Evolutionary conservation across 2,329 filamentous ascomycete genomes (phyloP), one percentile per base, ranked within the genome.

Genomic region (Paramyrothecium sp.): DNA sequence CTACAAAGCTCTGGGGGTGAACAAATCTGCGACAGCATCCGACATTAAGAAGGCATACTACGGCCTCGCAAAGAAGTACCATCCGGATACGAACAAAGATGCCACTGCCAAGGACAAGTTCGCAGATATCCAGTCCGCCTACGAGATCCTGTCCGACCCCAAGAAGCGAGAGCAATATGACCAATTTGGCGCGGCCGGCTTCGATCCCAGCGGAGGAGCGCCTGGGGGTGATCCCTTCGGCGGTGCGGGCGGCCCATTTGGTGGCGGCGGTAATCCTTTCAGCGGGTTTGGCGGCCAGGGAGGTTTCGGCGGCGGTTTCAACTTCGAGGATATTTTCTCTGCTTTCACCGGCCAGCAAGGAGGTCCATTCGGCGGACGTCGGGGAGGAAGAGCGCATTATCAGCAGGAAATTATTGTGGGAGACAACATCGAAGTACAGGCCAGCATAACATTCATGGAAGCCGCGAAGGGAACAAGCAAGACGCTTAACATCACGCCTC

Each of bases 1-100:
- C 1, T 99, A 99, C 75, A 85, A 87, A 63, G 84, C 90, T 3
- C 87, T 99, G 26, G 95, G 95, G 16, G 91, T 99, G 30, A 81
- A 81, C 67, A 96, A 94, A 73, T 83, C 76, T 60, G 91, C 95
- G n/a, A 88, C 91, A 1, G 79, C 92, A 3, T 80, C 86, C 58
- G 94, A 98, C 38, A 98, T 99, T 72, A 99, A 99, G 73, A 98
- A 97, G 74, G 93, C 95, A 3, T 99, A 99, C 79, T 99, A 99
- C 72, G 91, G 93, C 53, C 81, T 98, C 58, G 95, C 95, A 20
- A 99, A 99, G 76, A 99, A 98, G 71, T 99, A 87, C 72, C 95
- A 99, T 69, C 95, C 95, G 10, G 95, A 99, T 72, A 98, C 95
- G 38, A 99, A 98, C 81, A 98, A 98, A 74, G 95, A 98, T 65